These are phyloP conservation scores for Puccinia triticina DNA, from an alignment of 1,284 basidiomycete genomes.

Conservation along the genomic window DNA sequence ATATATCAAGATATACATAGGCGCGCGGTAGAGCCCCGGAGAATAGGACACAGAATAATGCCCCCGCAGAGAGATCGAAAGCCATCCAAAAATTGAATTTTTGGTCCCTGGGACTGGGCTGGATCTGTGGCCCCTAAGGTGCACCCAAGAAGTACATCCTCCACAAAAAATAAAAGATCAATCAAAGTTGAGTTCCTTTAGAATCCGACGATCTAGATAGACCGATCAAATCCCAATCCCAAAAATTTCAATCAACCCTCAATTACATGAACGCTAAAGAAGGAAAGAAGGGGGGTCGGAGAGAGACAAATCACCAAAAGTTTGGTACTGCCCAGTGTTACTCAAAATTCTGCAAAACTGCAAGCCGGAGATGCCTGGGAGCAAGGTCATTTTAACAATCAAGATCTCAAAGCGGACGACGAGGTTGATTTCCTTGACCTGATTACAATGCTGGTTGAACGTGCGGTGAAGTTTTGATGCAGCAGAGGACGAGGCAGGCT, in stretches of 20 bases:
- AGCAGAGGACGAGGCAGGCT: not conserved
- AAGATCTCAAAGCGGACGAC: constrained; percentile 91
- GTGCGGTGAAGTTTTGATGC: not conserved
- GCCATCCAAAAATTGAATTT: too few species aligned
- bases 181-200: constrained; percentile 48
- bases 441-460: not conserved
- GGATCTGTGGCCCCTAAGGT: too few species aligned
- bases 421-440: constrained; percentile 63
- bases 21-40: too few species aligned
- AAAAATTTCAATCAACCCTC: not conserved
- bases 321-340: constrained; percentile 80
- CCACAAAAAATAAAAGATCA: too few species aligned
- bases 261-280: not conserved
- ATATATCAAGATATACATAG: too few species aligned
- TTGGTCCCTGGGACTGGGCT: too few species aligned
- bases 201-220: constrained; percentile 40
- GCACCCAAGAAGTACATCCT: too few species aligned
- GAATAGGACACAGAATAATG: too few species aligned
- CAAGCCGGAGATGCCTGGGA: constrained; percentile 85
- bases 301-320: constrained; percentile 32
- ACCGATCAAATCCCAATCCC: not conserved
- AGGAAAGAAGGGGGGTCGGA: not conserved
- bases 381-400: constrained; percentile 89
- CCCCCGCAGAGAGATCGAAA: too few species aligned
- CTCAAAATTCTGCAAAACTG: constrained; percentile 91